These are phyloP conservation scores for Silene vulgaris DNA, from an alignment of 179 eudicot species.

Conservation along the genomic window DNA sequence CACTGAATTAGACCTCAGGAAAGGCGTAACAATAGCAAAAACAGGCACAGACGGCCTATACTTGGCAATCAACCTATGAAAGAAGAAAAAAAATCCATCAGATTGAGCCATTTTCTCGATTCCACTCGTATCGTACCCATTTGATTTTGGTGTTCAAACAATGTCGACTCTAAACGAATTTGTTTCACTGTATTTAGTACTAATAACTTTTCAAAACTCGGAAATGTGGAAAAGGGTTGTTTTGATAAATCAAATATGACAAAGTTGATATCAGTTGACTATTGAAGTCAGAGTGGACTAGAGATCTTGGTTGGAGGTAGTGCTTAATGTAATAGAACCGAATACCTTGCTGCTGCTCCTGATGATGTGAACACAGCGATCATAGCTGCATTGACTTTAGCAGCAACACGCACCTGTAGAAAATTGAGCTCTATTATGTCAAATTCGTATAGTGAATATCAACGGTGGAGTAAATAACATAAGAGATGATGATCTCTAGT, in stretches of 20 bases:
- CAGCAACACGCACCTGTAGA: conserved; percentile 48
- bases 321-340: not conserved
- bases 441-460: not conserved
- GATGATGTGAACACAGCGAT: conserved; percentile 57
- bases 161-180: not conserved
- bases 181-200: not conserved
- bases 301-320: not conserved
- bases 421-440: not conserved
- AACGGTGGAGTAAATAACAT: not conserved
- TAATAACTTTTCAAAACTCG: not conserved
- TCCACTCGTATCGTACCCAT: not conserved
- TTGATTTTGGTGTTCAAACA: not conserved
- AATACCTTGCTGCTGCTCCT: conserved; percentile 56
- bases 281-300: not conserved
- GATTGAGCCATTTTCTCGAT: not conserved
- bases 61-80: conserved; percentile 51
- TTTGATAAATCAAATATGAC: not conserved
- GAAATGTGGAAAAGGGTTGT: not conserved
- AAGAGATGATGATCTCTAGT: conserved; percentile 13
- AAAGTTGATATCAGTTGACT: not conserved
- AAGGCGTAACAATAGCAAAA: conserved; percentile 51
- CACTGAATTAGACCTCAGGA: conserved; percentile 40
- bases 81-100: not conserved
- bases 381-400: conserved; percentile 50
- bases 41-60: conserved; percentile 62